Conservation (phyloP, 257 asterid species). For the Nicotiana sylvestris region DNA sequence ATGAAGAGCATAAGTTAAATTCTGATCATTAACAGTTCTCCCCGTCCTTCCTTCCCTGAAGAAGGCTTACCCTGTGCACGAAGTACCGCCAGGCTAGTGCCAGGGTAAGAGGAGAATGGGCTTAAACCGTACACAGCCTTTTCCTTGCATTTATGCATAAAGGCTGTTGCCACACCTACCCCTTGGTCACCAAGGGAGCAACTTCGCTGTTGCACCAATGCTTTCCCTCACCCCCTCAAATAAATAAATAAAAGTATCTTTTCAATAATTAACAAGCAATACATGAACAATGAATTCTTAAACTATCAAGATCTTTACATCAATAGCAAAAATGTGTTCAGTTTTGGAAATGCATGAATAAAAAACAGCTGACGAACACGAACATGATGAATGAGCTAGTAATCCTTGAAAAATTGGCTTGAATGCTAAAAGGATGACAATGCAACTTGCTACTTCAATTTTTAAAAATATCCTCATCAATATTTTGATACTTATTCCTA, state of each 20-base stretch:
- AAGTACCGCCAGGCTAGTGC: not conserved
- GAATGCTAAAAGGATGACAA: not conserved
- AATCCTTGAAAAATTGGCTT: not conserved
- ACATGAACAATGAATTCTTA: not conserved
- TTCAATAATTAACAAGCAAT: not conserved
- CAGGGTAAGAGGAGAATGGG: not conserved
- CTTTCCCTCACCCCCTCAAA: not conserved
- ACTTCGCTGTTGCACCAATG: not conserved
- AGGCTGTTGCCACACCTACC: not conserved
- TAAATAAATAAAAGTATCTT: not conserved
- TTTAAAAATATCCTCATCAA: no score
- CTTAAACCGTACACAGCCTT: not conserved
- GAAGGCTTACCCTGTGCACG: not conserved
- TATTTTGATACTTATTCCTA: no score
- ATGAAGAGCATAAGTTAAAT: slow-evolving; percentile 12
- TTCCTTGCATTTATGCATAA: not conserved
- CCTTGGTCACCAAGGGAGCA: not conserved
- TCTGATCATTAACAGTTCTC: not conserved
- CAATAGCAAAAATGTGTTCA: not conserved
- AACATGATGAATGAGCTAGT: slow-evolving; percentile 3
- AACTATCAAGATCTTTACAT: not conserved
- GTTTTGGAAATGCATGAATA: not conserved
- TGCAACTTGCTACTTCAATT: not conserved
- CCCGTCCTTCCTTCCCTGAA: not conserved
- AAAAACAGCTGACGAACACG: not conserved